Conservation (phyloP, 129 eudicot genomes). For the Flaveria brownii region DNA sequence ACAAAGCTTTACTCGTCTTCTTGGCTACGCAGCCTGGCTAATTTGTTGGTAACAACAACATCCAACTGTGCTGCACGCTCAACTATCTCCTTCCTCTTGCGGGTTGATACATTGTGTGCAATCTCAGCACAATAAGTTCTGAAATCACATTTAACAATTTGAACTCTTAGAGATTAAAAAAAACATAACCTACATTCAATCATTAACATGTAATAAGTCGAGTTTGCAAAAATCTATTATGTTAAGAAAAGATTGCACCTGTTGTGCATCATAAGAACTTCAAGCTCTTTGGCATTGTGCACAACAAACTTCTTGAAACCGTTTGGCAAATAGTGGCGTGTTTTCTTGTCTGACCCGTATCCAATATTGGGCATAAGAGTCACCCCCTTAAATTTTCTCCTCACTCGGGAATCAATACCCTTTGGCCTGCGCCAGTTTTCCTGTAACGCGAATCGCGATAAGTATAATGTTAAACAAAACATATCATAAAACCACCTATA, state of each 20-base stretch:
- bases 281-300: constrained; percentile 74
- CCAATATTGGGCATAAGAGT: constrained; percentile 77
- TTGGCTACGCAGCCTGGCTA: constrained; percentile 45
- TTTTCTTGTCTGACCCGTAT: constrained; percentile 76
- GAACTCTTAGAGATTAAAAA: background rate
- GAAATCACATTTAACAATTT: constrained; percentile 13
- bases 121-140: constrained; percentile 90
- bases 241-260: constrained; percentile 37
- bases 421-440: constrained; percentile 81
- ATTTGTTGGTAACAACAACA: constrained; percentile 42
- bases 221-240: background rate
- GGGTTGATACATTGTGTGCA: constrained; percentile 77
- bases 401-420: constrained; percentile 82
- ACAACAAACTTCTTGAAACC: constrained; percentile 89
- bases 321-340: constrained; percentile 73
- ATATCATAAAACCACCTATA: background rate
- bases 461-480: background rate
- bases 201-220: background rate
- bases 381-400: constrained; percentile 78
- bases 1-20: constrained; percentile 40
- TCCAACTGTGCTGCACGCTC: constrained; percentile 46
- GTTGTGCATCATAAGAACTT: constrained; percentile 92
- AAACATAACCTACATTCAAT: background rate
- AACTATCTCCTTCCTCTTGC: constrained; percentile 79
- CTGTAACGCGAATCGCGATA: constrained; percentile 29